A percentile compares a stretch with the other conserved stretches of the same genome.
Evolutionary conservation across 1,139 yeast genomes (phyloP).

Genomic region (Geotrichum europaeum): DNA sequence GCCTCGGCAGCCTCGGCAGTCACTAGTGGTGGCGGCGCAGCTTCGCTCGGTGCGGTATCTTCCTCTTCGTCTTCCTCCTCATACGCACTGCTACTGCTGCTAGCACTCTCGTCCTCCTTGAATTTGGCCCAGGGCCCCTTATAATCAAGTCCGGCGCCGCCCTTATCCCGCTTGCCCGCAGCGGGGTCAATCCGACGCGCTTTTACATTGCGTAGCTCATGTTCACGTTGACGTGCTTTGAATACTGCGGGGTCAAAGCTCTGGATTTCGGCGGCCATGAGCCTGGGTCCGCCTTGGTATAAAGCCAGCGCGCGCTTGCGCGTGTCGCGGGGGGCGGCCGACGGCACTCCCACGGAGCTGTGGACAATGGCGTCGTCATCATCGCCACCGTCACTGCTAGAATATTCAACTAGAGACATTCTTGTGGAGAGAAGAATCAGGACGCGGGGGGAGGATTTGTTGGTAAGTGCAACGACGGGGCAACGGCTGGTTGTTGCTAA

Average conservation of each 20-base stretch:
- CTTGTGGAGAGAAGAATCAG: background rate
- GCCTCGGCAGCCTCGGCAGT: background rate
- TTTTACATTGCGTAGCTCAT: slow-evolving; percentile 20
- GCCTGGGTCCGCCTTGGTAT: background rate
- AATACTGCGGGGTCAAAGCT: slow-evolving; percentile 41
- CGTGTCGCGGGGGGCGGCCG: background rate
- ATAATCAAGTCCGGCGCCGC: slow-evolving; percentile 38
- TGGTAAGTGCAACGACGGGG: no score
- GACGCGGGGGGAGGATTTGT: background rate
- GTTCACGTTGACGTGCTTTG: slow-evolving; percentile 37
- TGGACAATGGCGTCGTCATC: background rate
- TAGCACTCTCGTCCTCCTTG: slow-evolving; percentile 13
- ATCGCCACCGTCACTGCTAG: background rate
- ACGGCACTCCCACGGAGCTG: background rate
- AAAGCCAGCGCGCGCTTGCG: background rate
- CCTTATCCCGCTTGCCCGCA: slow-evolving; percentile 23
- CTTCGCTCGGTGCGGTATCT: background rate
- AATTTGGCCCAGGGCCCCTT: slow-evolving; percentile 59
- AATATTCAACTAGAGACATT: background rate
- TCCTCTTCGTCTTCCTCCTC: slow-evolving; percentile 9
- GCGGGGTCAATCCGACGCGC: background rate
- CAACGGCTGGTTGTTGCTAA: background rate
- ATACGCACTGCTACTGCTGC: slow-evolving; percentile 4
- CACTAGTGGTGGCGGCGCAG: slow-evolving; percentile 14
- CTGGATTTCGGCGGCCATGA: slow-evolving; percentile 33